Evolutionary conservation across 257 asterid species (phyloP).

Genomic region (Solanum sitiens): DNA sequence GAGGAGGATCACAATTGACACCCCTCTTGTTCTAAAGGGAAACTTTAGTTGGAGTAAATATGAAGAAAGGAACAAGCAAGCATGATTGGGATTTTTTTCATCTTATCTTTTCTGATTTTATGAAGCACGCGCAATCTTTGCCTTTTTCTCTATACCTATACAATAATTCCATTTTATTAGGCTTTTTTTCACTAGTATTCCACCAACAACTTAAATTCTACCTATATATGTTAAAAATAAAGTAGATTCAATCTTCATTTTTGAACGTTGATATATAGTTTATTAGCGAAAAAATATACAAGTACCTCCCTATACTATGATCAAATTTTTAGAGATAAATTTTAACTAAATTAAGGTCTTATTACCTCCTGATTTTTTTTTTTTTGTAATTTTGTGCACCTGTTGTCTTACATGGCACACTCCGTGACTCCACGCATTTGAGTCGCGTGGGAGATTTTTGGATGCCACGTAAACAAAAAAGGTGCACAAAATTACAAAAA

Average conservation of each 20-base stretch:
- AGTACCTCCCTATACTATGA: too few relatives aligned
- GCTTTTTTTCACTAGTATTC: slow-evolving; percentile 10
- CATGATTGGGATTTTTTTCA: not conserved
- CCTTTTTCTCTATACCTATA: not conserved
- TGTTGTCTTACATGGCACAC: too few relatives aligned
- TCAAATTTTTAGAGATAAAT: too few relatives aligned
- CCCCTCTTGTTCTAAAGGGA: not conserved
- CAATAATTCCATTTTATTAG: not conserved
- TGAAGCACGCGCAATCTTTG: slow-evolving; percentile 38
- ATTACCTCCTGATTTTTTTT: too few relatives aligned
- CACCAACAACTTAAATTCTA: not conserved
- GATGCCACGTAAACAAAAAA: too few relatives aligned
- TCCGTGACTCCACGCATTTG: too few relatives aligned
- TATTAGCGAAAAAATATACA: too few relatives aligned
- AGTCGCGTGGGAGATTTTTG: too few relatives aligned
- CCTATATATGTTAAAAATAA: not conserved
- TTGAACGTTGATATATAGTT: not conserved
- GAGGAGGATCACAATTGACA: not conserved
- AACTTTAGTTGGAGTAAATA: slow-evolving; percentile 20
- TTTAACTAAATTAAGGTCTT: too few relatives aligned
- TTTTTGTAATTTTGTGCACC: too few relatives aligned
- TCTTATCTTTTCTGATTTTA: slow-evolving; percentile 20
- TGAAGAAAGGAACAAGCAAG: slow-evolving; percentile 26
- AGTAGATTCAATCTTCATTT: not conserved
- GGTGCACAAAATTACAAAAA: too few relatives aligned